These are phyloP conservation scores for Metschnikowia lunata DNA, from an alignment of 805 yeast genomes.

Conservation along the genomic window DNA sequence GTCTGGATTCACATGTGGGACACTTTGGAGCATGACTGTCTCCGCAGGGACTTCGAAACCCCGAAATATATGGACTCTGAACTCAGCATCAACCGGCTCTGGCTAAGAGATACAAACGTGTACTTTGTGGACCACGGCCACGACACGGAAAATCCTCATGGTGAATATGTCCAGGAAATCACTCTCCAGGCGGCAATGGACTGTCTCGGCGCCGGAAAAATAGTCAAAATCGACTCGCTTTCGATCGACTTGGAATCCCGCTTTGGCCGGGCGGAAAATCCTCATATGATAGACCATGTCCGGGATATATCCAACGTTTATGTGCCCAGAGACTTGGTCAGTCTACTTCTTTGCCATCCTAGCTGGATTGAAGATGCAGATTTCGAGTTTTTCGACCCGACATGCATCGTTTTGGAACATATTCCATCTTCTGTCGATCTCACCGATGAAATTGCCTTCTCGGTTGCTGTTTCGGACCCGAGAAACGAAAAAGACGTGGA, in stretches of 20 bases:
- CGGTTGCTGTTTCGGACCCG: constrained; percentile 4
- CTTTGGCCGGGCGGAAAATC: not conserved
- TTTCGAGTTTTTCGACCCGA: constrained; percentile 5
- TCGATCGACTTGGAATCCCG: not conserved
- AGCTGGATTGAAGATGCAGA: constrained; percentile 6
- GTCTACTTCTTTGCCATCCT: constrained; percentile 3
- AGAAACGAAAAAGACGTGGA: not conserved
- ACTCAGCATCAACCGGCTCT: constrained; percentile 11
- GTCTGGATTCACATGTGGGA: constrained; percentile 15
- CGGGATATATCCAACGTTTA: constrained; percentile 7
- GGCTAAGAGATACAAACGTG: constrained; percentile 4
- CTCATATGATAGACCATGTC: constrained; percentile 7
- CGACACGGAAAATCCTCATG: constrained; percentile 11
- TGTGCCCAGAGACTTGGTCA: constrained; percentile 5
- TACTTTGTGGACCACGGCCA: constrained; percentile 4
- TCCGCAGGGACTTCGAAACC: constrained; percentile 13
- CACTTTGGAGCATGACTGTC: constrained; percentile 13
- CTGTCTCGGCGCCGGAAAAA: not conserved
- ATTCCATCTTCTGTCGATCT: constrained; percentile 2
- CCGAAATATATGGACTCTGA: constrained; percentile 12
- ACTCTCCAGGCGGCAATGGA: constrained; percentile 4
- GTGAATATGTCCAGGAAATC: constrained; percentile 11
- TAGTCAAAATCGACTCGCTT: not conserved
- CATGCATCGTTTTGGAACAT: constrained; percentile 1
- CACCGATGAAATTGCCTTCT: constrained; percentile 3